These are phyloP conservation scores for Epicoccum sorghinum DNA, from an alignment of 2,329 filamentous ascomycete species.

Conservation along the genomic window DNA sequence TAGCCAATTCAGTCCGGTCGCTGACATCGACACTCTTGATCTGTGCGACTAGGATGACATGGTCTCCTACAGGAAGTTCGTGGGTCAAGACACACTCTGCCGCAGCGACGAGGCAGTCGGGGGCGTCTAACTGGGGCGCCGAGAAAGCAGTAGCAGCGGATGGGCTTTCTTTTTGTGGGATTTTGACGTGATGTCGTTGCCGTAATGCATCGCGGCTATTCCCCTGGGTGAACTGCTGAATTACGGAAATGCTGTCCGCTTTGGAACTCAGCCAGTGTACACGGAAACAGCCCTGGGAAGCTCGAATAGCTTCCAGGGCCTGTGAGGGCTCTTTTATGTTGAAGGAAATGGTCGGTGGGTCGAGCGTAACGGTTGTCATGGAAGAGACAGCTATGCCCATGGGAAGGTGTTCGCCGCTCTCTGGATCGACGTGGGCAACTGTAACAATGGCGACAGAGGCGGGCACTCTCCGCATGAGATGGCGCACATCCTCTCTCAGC, in stretches of 20 bases:
- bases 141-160: conserved; percentile 5
- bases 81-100: conserved; percentile 45
- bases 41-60: conserved; percentile 55
- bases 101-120: conserved; percentile 28
- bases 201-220: conserved; percentile 34
- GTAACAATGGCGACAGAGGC: conserved; percentile 65
- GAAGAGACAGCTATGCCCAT: conserved; percentile 64
- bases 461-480: conserved; percentile 61
- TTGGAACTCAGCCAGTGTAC: conserved; percentile 56
- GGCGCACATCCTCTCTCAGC: conserved; percentile 26
- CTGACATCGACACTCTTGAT: conserved; percentile 32
- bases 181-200: conserved; percentile 9
- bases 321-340: conserved; percentile 64
- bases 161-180: conserved; percentile 11
- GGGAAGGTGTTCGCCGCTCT: conserved; percentile 21
- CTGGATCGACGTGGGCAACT: conserved; percentile 25
- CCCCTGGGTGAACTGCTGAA: conserved; percentile 38
- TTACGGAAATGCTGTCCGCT: conserved; percentile 34
- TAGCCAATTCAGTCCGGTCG: conserved; percentile 8
- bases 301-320: conserved; percentile 61
- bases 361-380: conserved; percentile 63
- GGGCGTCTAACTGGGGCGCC: conserved; percentile 25
- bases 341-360: conserved; percentile 66
- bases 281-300: conserved; percentile 50
- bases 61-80: conserved; percentile 53